Percentiles rank a stretch among this genome's conserved stretches.
These are phyloP conservation scores for Metschnikowia sp. DNA, from an alignment of 805 yeast species.

Conservation along the genomic window DNA sequence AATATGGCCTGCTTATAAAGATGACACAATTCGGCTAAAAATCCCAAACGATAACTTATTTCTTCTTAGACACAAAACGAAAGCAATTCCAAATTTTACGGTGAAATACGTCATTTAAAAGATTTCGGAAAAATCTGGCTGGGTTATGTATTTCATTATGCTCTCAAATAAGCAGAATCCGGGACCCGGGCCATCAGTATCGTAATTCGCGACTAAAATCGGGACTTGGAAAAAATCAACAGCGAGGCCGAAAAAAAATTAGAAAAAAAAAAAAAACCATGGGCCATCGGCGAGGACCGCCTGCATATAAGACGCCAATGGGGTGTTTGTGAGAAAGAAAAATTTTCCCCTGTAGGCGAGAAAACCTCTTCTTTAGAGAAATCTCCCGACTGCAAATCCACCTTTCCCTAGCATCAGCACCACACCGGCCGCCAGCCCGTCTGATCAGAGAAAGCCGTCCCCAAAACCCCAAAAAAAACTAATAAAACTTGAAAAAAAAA, in stretches of 20 bases:
- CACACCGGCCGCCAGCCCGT: constrained; percentile 8
- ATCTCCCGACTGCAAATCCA: constrained; percentile 17
- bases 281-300: not conserved
- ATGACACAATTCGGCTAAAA: too few species aligned
- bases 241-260: not conserved
- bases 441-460: constrained; percentile 10
- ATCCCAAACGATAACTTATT: too few species aligned
- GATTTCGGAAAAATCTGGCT: too few species aligned
- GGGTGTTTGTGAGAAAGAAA: constrained; percentile 14
- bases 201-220: not conserved
- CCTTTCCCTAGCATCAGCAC: constrained; percentile 7
- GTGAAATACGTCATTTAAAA: too few species aligned
- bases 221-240: not conserved
- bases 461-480: constrained; percentile 13
- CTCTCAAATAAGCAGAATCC: too few species aligned
- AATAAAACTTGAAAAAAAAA: constrained; percentile 11
- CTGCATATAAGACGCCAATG: constrained; percentile 5
- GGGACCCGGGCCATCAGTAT: too few species aligned
- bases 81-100: too few species aligned
- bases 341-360: constrained; percentile 11
- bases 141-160: too few species aligned
- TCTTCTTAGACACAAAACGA: too few species aligned
- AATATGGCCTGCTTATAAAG: too few species aligned
- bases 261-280: not conserved
- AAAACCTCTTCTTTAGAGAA: constrained; percentile 13